A percentile compares a stretch with the other conserved stretches of the same genome.
Conservation (phyloP, 2,329 filamentous ascomycete genomes). For the Fusarium buharicum region DNA sequence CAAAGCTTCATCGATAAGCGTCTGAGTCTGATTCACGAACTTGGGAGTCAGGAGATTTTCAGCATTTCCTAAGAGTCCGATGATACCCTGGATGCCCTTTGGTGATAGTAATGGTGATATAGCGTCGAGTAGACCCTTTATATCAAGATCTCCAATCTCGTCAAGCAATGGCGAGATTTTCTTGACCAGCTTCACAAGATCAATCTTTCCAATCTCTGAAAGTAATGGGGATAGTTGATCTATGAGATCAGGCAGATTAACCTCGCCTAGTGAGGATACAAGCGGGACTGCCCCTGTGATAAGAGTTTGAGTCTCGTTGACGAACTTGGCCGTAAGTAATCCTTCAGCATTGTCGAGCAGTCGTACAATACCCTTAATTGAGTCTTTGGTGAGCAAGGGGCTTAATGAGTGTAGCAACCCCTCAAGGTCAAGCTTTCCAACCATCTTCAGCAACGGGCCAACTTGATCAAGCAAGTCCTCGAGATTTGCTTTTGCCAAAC, state of each 20-base stretch:
- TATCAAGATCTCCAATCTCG: constrained; percentile 47
- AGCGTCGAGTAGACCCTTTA: constrained; percentile 49
- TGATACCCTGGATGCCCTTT: constrained; percentile 48
- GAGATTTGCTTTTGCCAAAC: constrained; percentile 49
- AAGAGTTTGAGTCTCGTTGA: constrained; percentile 45
- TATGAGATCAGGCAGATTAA: constrained; percentile 44
- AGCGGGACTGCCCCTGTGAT: constrained; percentile 45
- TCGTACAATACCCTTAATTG: constrained; percentile 48
- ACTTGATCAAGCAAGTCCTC: constrained; percentile 48
- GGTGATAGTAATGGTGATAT: constrained; percentile 50
- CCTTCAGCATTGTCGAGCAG: constrained; percentile 47
- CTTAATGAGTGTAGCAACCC: constrained; percentile 43
- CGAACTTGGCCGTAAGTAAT: constrained; percentile 45
- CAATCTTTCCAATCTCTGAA: constrained; percentile 46
- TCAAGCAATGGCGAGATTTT: constrained; percentile 47
- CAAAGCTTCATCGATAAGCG: constrained; percentile 50
- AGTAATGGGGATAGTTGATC: constrained; percentile 47
- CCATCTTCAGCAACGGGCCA: constrained; percentile 49
- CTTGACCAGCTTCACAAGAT: constrained; percentile 45
- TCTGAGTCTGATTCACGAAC: constrained; percentile 47
- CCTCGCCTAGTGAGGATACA: constrained; percentile 32
- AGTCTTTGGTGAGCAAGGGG: constrained; percentile 45
- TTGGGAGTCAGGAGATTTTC: constrained; percentile 48
- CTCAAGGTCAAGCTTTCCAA: constrained; percentile 48
- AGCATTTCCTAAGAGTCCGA: constrained; percentile 50